These are phyloP conservation scores for Lagenidium giganteum DNA, from an alignment of 352 stramenopile species.

Conservation along the genomic window DNA sequence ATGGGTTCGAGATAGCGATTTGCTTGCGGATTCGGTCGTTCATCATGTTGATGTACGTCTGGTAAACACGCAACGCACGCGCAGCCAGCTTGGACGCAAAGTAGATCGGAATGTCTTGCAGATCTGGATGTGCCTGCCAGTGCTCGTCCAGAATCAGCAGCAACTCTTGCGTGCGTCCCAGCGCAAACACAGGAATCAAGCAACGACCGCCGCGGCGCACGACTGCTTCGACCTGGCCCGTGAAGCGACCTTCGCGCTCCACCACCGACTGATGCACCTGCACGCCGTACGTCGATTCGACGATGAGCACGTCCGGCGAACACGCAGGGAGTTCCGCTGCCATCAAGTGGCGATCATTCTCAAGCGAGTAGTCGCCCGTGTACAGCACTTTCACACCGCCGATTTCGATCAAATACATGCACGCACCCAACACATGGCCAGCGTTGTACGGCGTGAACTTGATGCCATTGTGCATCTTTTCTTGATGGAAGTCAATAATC, in stretches of 20 bases:
- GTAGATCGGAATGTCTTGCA: slow-evolving; percentile 98
- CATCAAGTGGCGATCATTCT: slow-evolving; percentile 98
- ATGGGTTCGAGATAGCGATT: slow-evolving; percentile 98
- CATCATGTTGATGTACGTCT: slow-evolving; percentile 99
- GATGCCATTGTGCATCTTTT: slow-evolving; percentile 96
- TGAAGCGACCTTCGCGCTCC: slow-evolving; percentile 97
- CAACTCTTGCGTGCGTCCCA: slow-evolving; percentile 97
- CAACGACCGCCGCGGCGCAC: slow-evolving; percentile 95
- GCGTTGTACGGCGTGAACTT: slow-evolving; percentile 99
- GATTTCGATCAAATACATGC: slow-evolving; percentile 99
- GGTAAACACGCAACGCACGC: slow-evolving; percentile 98
- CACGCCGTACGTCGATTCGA: slow-evolving; percentile 98
- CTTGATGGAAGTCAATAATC: slow-evolving; percentile 98
- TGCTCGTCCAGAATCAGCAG: slow-evolving; percentile 99
- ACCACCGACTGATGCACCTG: slow-evolving; percentile 95
- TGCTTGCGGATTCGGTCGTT: slow-evolving; percentile 96
- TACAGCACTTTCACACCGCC: slow-evolving; percentile 97
- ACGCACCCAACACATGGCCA: slow-evolving; percentile 98
- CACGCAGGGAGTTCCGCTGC: slow-evolving; percentile 78
- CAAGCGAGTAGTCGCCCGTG: slow-evolving; percentile 97
- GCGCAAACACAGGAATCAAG: slow-evolving; percentile 98
- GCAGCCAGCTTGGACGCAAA: slow-evolving; percentile 97
- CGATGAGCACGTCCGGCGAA: slow-evolving; percentile 97
- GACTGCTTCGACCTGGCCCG: slow-evolving; percentile 94
- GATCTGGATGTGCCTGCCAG: slow-evolving; percentile 92